A percentile compares a stretch with the other conserved stretches of the same genome.
Conservation (phyloP, 495 filamentous ascomycete genomes). For the Penicillium mononematosum region DNA sequence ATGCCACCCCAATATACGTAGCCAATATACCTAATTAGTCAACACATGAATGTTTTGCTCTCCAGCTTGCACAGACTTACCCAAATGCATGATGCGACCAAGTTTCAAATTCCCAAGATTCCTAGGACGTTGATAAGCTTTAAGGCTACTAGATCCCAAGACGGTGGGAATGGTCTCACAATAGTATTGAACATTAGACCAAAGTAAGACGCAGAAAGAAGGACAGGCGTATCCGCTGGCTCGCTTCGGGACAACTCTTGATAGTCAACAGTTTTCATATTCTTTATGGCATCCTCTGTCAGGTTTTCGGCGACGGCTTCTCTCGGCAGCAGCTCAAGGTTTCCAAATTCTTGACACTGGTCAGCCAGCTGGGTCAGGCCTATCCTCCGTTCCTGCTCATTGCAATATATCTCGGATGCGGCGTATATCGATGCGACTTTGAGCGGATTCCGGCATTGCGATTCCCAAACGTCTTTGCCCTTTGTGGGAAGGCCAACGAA, state of each 20-base stretch:
- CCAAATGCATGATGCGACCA: constrained; percentile 43
- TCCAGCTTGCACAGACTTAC: constrained; percentile 18
- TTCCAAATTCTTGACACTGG: constrained; percentile 30
- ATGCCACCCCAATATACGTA: constrained; percentile 39
- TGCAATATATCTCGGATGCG: constrained; percentile 35
- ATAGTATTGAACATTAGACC: constrained; percentile 35
- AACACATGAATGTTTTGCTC: background rate
- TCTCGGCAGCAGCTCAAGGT: constrained; percentile 31
- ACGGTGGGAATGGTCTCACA: constrained; percentile 20
- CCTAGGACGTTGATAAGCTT: constrained; percentile 20
- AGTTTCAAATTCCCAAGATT: constrained; percentile 36
- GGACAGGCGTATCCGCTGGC: constrained; percentile 24
- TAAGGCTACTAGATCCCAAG: background rate
- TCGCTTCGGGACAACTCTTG: constrained; percentile 25
- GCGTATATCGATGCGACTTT: constrained; percentile 43
- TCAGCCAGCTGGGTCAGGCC: constrained; percentile 30
- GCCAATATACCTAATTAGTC: constrained; percentile 23
- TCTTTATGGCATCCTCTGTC: constrained; percentile 35
- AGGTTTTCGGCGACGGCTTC: constrained; percentile 37
- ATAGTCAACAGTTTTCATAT: constrained; percentile 36
- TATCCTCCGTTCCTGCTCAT: constrained; percentile 22
- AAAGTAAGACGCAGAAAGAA: constrained; percentile 35
- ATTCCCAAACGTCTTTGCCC: constrained; percentile 28
- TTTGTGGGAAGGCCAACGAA: constrained; percentile 31
- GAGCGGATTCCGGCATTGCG: constrained; percentile 36